Evolutionary conservation across 2,329 filamentous ascomycete genomes (phyloP), one percentile per base, ranked within the genome.

Genomic region (Ophiostoma australiae): DNA sequence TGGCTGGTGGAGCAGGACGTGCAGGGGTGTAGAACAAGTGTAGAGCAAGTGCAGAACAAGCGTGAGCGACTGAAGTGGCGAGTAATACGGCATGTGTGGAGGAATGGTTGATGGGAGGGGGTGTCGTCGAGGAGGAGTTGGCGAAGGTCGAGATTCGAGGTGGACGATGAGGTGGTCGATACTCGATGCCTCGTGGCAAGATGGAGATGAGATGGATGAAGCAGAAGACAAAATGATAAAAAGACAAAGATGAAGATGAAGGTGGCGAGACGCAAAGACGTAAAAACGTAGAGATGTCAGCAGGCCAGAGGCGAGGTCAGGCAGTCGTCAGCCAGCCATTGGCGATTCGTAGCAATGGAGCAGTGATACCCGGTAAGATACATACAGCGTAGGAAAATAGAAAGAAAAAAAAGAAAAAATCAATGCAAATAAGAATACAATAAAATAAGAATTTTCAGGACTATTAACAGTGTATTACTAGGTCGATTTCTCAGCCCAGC

Each of bases 1-100:
- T 65, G 61, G 55, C 55, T 61, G n/a, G 61, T 65, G 61, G 52
- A 58, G 52, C 4, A 27, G n/a, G 61, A 4, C 27, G 61, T 65
- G 61, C 61, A 65, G 61, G 61, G 61, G 31, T 65, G 27, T 65
- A 23, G 20, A 39, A 44, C 31, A 35, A n/a, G 31, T 65, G 27
- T 65, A 23, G 20, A 39, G 44, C 31, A 35, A 37, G 15, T 39
- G 27, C 23, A 15, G 10, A 23, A 41, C 52, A 15, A 58, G 52
- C n/a, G 52, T 58, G 23, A 58, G 52, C 52, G 44, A 48, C 20
- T 48, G 44, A 20, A 7, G 44, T 48, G 44, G 44, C 44, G 44
- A 48, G 44, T 48, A n/a, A 48, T 48, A n/a, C 17, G 44, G 8
- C 44, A 31, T 31, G 27, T 31, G 44, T 48, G 44, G 17, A 48